Evolutionary conservation across 768 basidiomycete genomes (phyloP).

Genomic region (Daedalea quercina): DNA sequence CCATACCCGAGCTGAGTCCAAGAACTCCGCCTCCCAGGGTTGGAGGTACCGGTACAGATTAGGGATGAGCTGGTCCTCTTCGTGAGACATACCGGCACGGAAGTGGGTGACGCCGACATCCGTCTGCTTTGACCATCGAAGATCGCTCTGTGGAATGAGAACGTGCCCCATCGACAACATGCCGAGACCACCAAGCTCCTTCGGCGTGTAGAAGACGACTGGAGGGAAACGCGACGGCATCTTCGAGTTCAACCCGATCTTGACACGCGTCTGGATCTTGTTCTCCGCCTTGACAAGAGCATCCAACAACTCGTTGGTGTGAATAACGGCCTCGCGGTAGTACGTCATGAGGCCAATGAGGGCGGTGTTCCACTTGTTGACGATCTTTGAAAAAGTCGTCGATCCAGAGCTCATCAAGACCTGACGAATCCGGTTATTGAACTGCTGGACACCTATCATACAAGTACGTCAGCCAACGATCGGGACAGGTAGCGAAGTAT

Average conservation of each 20-base stretch:
- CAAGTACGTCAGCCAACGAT: background rate
- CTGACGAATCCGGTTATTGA: conserved; percentile 95
- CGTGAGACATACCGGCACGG: conserved; percentile 97
- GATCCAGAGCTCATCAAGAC: conserved; percentile 98
- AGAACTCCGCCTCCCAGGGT: conserved; percentile 96
- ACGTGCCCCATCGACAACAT: conserved; percentile 99
- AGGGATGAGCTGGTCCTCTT: conserved; percentile 92
- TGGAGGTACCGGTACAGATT: conserved; percentile 96
- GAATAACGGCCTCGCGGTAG: conserved; percentile 95
- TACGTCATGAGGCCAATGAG: conserved; percentile 97
- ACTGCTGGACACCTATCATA: conserved; percentile 75
- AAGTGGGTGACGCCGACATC: conserved; percentile 97
- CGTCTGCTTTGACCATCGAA: conserved; percentile 98
- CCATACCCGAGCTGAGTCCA: conserved; percentile 99
- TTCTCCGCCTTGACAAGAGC: conserved; percentile 97
- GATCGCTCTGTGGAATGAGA: conserved; percentile 94
- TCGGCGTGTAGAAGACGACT: conserved; percentile 93
- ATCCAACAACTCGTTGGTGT: conserved; percentile 94
- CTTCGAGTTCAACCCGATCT: conserved; percentile 98
- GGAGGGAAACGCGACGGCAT: conserved; percentile 99
- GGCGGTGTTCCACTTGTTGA: conserved; percentile 97
- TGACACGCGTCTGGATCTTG: conserved; percentile 99
- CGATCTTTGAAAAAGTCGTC: conserved; percentile 98
- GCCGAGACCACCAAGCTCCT: conserved; percentile 96
- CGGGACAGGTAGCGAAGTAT: background rate